phyloP scores from a whole-genome alignment of 441 rosid species.

The Erysimum cheiri region DNA sequence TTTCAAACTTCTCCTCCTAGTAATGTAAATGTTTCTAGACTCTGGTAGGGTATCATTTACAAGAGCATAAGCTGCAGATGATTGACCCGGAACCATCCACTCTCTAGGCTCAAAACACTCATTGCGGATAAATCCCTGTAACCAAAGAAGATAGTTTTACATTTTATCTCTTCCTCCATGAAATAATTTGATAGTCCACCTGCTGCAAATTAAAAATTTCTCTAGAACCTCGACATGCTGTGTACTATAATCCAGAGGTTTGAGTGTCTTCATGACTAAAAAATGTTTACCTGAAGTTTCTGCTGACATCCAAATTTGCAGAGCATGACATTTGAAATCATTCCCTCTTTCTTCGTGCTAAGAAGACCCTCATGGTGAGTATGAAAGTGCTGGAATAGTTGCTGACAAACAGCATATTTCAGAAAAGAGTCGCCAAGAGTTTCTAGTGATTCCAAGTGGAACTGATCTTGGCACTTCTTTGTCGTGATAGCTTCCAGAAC shows the following conservation, averaged over 20 bases:
- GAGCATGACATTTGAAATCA: slow-evolving; percentile 73
- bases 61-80: slow-evolving; percentile 47
- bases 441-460: slow-evolving; percentile 86
- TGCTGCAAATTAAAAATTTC: not conserved
- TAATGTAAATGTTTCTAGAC: slow-evolving; percentile 52
- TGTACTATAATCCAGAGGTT: not conserved
- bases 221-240: slow-evolving; percentile 2
- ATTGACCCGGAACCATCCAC: slow-evolving; percentile 80
- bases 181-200: not conserved
- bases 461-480: slow-evolving; percentile 77
- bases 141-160: slow-evolving; percentile 13
- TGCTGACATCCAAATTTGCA: slow-evolving; percentile 68
- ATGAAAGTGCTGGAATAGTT: slow-evolving; percentile 60
- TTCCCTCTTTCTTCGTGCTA: slow-evolving; percentile 64
- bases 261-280: not conserved
- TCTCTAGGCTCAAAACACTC: slow-evolving; percentile 70
- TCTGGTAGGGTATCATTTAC: slow-evolving; percentile 49
- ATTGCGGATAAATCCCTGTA: slow-evolving; percentile 83
- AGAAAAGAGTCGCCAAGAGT: slow-evolving; percentile 95
- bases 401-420: slow-evolving; percentile 81
- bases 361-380: slow-evolving; percentile 84
- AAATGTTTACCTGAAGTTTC: slow-evolving; percentile 69
- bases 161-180: not conserved
- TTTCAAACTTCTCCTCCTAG: slow-evolving; percentile 55
- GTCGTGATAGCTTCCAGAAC: slow-evolving; percentile 92